Base-by-base conservation (phyloP, 2,329 filamentous ascomycete genomes). In the Elsinoe arachidis region DNA sequence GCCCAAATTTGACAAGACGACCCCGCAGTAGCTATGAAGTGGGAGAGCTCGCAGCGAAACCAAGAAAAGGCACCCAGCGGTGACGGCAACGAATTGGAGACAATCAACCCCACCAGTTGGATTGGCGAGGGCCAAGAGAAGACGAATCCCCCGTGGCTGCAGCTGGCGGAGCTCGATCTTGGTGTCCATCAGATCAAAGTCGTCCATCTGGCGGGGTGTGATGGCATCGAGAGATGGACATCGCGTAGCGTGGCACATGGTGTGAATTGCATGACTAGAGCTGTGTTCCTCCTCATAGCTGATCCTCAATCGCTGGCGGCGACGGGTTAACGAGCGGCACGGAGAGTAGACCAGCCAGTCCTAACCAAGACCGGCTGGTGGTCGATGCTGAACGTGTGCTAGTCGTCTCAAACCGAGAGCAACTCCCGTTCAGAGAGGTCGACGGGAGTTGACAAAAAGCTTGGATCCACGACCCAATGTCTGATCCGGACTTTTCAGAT, bases 401-500 rank as follows among this genome's bases (percentile, higher is more conserved):
- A 46, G 41, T 21, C 41, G 4, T 19, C 41, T 46, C 41, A 19
- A 23, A 46, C 41, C 41, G 41, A 15, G 12, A 15, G 41, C 19
- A 17, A 15, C 41, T 15, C 19, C 41, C 12, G 41, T 15, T n/a
- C 38, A 15, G 4, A 41, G n/a, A 19, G 38, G 14, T 19, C n/a
- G 23, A 21, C 41, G 12, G 21, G 12, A 17, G n/a, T 12, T 15
- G 23, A 9, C 12, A 39, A 39, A 53, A 53, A 39, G 33, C 35
- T 53, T 53, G 49, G 49, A 53, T 53, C 49, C 49, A 21, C 34
- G 49, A 39, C 15, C 49, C 35, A 53, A 14, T 37, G 49, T 53
- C 33, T 53, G 49, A 53, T 53, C 49, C 49, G 38, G 49, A 26
- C 49, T 14, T 21, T n/a, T 10, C 14, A 49, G 44, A 30, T 30